These are phyloP conservation scores for Leishmania tropica DNA, from an alignment of 208 protist species.

Conservation along the genomic window DNA sequence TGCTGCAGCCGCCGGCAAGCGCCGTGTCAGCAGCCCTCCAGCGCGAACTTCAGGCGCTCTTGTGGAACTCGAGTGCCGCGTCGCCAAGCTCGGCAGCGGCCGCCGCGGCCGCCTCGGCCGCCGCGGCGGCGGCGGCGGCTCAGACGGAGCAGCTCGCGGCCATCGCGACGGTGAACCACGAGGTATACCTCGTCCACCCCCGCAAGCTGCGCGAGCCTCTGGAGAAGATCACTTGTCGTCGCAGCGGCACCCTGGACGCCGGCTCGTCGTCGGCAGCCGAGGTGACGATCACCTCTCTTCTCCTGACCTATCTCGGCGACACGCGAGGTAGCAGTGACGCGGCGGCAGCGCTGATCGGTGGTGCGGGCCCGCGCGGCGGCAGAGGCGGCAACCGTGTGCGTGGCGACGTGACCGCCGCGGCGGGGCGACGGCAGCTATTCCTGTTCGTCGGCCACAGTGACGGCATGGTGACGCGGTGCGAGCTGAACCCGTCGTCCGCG, in stretches of 20 bases:
- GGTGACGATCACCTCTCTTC: slow-evolving; percentile 61
- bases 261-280: slow-evolving; percentile 1
- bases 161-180: slow-evolving; percentile 61
- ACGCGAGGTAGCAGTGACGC: slow-evolving; percentile 10
- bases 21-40: slow-evolving; percentile 32
- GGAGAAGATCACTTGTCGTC: slow-evolving; percentile 57
- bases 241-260: neutral
- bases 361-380: slow-evolving; percentile 2
- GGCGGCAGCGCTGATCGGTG: slow-evolving; percentile 12
- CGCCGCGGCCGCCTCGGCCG: slow-evolving; percentile 5
- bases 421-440: slow-evolving; percentile 46
- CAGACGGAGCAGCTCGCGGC: slow-evolving; percentile 55
- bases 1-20: slow-evolving; percentile 53
- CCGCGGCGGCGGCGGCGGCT: slow-evolving; percentile 4
- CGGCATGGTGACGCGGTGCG: slow-evolving; percentile 67
- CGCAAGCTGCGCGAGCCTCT: slow-evolving; percentile 64
- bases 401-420: slow-evolving; percentile 1
- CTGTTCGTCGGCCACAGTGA: slow-evolving; percentile 78
- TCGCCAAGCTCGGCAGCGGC: slow-evolving; percentile 13
- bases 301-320: slow-evolving; percentile 75
- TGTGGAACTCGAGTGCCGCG: slow-evolving; percentile 27
- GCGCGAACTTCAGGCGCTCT: slow-evolving; percentile 33
- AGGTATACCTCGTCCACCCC: slow-evolving; percentile 75
- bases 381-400: neutral
- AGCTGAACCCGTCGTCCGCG: slow-evolving; percentile 60